phyloP scores from a whole-genome alignment of 1,139 yeast genomes.

The Yarrowia galli region DNA sequence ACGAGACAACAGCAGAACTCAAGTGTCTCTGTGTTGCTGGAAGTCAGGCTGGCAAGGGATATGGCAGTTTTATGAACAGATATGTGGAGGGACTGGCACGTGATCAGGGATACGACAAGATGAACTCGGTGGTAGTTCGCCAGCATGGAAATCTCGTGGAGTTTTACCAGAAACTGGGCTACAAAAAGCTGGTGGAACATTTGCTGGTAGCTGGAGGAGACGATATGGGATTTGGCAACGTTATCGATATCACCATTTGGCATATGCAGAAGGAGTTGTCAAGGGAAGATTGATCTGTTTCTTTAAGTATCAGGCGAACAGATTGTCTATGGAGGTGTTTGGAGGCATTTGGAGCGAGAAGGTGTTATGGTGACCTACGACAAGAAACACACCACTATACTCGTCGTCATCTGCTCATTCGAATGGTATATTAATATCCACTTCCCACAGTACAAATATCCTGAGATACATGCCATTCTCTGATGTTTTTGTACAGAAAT shows the following conservation, averaged over 20 bases:
- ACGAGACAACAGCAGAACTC: background rate
- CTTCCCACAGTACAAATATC: too few relatives aligned
- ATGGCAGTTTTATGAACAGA: background rate
- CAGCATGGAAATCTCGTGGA: slow-evolving; percentile 3
- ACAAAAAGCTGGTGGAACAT: background rate
- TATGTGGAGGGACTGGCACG: background rate
- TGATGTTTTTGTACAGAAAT: too few relatives aligned
- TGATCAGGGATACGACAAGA: background rate
- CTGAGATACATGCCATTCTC: too few relatives aligned
- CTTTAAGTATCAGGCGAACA: too few relatives aligned
- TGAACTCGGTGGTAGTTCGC: background rate
- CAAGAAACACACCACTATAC: too few relatives aligned
- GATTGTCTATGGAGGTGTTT: too few relatives aligned
- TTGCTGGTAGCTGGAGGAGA: background rate
- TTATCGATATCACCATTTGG: background rate
- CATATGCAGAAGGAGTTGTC: background rate
- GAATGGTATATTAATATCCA: too few relatives aligned
- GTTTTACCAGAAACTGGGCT: slow-evolving; percentile 1
- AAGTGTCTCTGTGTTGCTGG: slow-evolving; percentile 4
- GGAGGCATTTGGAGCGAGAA: too few relatives aligned
- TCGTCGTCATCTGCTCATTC: too few relatives aligned
- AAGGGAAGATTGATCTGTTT: background rate
- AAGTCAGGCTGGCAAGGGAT: background rate
- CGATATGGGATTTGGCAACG: slow-evolving; percentile 1
- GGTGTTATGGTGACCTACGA: too few relatives aligned